A percentile compares a stretch with the other conserved stretches of the same genome.
phyloP scores from a whole-genome alignment of 306 rosid species.

The Trichosanthes cucumerina region DNA sequence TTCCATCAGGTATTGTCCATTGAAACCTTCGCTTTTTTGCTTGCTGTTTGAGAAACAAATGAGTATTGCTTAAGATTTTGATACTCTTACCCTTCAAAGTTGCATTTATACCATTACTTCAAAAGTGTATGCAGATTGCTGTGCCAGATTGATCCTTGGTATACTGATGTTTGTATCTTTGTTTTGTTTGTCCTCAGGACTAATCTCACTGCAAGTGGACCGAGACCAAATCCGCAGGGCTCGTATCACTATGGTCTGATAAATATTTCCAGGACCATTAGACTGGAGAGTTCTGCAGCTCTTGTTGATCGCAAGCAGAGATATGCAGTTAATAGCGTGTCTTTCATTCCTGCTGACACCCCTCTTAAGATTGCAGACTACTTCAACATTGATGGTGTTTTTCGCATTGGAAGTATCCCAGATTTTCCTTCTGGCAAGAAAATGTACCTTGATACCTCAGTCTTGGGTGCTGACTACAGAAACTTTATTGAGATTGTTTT shows the following conservation, averaged over 20 bases:
- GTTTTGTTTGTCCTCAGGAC: conserved; percentile 29
- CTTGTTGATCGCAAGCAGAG: conserved; percentile 60
- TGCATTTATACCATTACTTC: neutral
- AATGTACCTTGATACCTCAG: conserved; percentile 71
- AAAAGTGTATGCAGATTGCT: neutral
- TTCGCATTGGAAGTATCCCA: conserved; percentile 57
- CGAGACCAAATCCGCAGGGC: conserved; percentile 95
- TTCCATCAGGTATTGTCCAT: conserved; percentile 30
- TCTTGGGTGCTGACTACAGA: conserved; percentile 76
- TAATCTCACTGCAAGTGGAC: conserved; percentile 88
- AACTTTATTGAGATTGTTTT: conserved; percentile 76
- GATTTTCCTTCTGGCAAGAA: conserved; percentile 41
- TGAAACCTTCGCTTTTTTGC: neutral
- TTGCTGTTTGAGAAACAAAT: neutral
- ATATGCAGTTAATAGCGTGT: conserved; percentile 75
- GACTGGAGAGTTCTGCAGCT: conserved; percentile 54
- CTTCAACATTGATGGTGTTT: conserved; percentile 68
- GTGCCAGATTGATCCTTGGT: neutral
- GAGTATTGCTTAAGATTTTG: neutral
- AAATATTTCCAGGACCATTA: conserved; percentile 56
- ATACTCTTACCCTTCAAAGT: no score
- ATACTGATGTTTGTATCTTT: neutral
- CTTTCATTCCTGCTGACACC: conserved; percentile 58
- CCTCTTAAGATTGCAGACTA: conserved; percentile 85
- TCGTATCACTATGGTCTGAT: conserved; percentile 83